Base-by-base conservation (phyloP, 73 alveolate genomes). In the Symbiodinium pilosum region DNA sequence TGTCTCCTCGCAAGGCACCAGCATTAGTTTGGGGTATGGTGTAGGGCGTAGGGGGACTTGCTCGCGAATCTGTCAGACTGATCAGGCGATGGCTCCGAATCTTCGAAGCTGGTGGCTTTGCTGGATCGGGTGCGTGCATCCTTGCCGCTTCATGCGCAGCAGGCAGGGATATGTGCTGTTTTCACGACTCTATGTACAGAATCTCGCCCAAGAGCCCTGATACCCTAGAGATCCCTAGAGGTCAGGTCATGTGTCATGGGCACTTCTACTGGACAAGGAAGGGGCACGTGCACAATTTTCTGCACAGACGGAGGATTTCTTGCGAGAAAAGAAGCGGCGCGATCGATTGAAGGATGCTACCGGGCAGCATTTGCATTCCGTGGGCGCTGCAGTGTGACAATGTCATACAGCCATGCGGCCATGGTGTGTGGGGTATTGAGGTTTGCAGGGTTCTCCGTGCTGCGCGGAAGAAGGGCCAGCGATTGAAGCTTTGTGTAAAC, bases 361-460 rank as follows among this genome's bases (percentile, higher is more conserved):
- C 14, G 59, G 14, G 59, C 59, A 14, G 77, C 38, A 59, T 4
- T 14, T n/a, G n/a, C n/a, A n/a, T n/a, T n/a, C n/a, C n/a, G n/a
- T n/a, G n/a, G n/a, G 28, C 69, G 28, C 69, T 52, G 69, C 69
- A 52, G 20, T 52, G 28, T 20, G 69, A 12, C 69, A 52, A 52
- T 12, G 20, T 52, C 69, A 52, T 52, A 52, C 69, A 52, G 28
- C 69, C 9, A 52, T 9, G 69, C 69, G 9, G 69, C 69, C 69
- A 9, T 20, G 20, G 69, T 9, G 28, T 9, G 9, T 20, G 69
- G 20, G n/a, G n/a, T n/a, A 32, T n/a, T 75, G 59, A 91, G 97
- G 97, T 93, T 9, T 93, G 98, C 34, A 92, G 98, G 5, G 98
- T 93, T 26, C 85, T 93, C 59, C 98, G 98, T 9, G 92, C 98